These are phyloP conservation scores for Vigna nakashimae DNA, from an alignment of 306 rosid species.

Conservation along the genomic window DNA sequence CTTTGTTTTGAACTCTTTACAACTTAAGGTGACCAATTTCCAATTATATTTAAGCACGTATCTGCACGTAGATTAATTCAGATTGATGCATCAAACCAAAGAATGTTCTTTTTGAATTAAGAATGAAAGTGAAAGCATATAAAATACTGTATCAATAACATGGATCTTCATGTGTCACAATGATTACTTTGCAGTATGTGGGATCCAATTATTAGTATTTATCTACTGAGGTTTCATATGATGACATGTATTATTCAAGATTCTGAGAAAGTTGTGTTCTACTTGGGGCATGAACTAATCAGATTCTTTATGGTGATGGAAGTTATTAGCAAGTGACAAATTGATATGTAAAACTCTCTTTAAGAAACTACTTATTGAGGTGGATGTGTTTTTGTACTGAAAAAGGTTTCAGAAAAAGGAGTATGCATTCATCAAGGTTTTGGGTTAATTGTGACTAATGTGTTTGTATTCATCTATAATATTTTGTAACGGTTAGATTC, in stretches of 20 bases:
- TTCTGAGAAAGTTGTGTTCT: constrained; percentile 3
- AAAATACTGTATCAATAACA: constrained; percentile 21
- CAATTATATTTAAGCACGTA: not conserved
- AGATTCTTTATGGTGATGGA: not conserved
- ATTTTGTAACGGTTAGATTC: no score
- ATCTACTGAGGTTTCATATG: constrained; percentile 7
- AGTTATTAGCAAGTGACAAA: not conserved
- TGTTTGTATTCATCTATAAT: no score
- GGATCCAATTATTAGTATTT: constrained; percentile 18
- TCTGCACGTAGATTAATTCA: not conserved
- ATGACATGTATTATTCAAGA: constrained; percentile 25
- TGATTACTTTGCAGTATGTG: constrained; percentile 22
- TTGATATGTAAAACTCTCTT: not conserved
- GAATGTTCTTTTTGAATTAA: constrained; percentile 32
- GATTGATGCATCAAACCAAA: constrained; percentile 33
- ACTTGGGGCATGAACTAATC: not conserved
- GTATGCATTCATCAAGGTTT: not conserved
- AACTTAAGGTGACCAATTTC: constrained; percentile 8
- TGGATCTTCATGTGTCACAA: constrained; percentile 43
- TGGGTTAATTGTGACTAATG: not conserved
- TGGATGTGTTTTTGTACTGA: not conserved
- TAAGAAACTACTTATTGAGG: not conserved
- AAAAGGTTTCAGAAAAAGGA: not conserved
- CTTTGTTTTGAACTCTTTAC: constrained; percentile 33
- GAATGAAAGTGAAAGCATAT: constrained; percentile 34